A percentile compares a stretch with the other conserved stretches of the same genome.
phyloP scores from a whole-genome alignment of 2,329 filamentous ascomycete genomes.

The Pseudogymnoascus sp. region DNA sequence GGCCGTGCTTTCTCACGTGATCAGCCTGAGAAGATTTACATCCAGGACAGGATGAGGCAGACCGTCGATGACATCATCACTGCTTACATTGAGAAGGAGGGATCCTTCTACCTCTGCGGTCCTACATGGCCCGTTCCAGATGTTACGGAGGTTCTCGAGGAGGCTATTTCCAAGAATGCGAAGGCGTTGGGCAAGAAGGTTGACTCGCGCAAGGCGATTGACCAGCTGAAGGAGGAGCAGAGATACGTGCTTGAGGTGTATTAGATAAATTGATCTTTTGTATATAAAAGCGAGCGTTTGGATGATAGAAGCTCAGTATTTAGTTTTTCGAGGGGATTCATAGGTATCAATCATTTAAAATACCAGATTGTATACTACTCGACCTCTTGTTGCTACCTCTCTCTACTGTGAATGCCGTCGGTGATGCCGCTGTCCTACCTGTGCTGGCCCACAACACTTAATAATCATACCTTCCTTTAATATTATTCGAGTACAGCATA shows the following conservation, averaged over 20 bases:
- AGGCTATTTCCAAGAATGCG: constrained; percentile 76
- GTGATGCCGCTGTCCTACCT: not conserved
- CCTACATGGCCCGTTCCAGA: constrained; percentile 98
- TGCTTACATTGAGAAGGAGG: constrained; percentile 81
- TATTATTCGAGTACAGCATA: not conserved
- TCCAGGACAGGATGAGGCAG: constrained; percentile 96
- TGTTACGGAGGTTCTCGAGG: constrained; percentile 87
- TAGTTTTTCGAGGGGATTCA: not conserved
- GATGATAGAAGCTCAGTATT: constrained; percentile 2
- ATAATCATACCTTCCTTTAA: not conserved
- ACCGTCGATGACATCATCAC: constrained; percentile 73
- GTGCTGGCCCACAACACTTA: not conserved
- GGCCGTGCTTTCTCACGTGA: constrained; percentile 94
- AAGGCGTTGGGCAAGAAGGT: constrained; percentile 69
- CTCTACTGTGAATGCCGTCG: not conserved
- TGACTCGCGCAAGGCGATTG: constrained; percentile 84
- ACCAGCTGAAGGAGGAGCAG: constrained; percentile 89
- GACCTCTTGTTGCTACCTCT: not conserved
- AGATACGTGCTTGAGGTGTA: constrained; percentile 97
- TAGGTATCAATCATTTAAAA: constrained; percentile 5
- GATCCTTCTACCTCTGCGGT: constrained; percentile 93
- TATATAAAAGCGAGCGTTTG: constrained; percentile 4
- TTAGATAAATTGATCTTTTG: constrained; percentile 39
- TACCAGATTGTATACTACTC: not conserved
- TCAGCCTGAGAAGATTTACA: constrained; percentile 98